phyloP scores from a whole-genome alignment of 768 basidiomycete species.

The Filobasidium wieringae region DNA sequence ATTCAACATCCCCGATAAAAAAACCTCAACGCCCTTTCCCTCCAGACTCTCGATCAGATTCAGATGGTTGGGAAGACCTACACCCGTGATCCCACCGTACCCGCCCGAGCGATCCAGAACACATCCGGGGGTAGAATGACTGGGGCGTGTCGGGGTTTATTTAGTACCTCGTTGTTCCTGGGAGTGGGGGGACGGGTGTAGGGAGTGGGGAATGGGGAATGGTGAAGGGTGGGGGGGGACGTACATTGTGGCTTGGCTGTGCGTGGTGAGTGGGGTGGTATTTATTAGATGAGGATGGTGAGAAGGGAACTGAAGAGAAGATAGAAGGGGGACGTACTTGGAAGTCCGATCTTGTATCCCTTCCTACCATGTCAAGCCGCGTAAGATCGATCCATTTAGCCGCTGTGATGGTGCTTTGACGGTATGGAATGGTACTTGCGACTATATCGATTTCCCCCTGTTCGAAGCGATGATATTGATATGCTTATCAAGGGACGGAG shows the following conservation, averaged over 20 bases:
- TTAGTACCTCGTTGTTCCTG: no score
- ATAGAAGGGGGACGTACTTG: constrained; percentile 22
- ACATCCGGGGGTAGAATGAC: constrained; percentile 32
- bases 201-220: no score
- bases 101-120: constrained; percentile 21
- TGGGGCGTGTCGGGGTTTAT: constrained; percentile 2
- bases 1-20: neutral
- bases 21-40: neutral
- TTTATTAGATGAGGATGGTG: neutral
- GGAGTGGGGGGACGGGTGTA: no score
- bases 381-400: neutral
- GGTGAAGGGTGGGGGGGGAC: no score
- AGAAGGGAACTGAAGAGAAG: neutral
- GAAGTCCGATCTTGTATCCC: constrained; percentile 27
- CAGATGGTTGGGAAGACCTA: constrained; percentile 6
- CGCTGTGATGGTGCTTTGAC: neutral
- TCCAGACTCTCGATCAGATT: neutral
- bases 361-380: constrained; percentile 19
- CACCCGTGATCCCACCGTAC: constrained; percentile 23
- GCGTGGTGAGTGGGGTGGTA: neutral
- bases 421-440: constrained; percentile 11
- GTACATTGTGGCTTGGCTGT: constrained; percentile 33
- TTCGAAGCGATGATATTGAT: neutral
- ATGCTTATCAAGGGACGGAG: no score
- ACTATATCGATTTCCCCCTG: constrained; percentile 38